A percentile compares a stretch with the other conserved stretches of the same genome.
Conservation (phyloP, 2,329 filamentous ascomycete species). For the Colletotrichum sp. region DNA sequence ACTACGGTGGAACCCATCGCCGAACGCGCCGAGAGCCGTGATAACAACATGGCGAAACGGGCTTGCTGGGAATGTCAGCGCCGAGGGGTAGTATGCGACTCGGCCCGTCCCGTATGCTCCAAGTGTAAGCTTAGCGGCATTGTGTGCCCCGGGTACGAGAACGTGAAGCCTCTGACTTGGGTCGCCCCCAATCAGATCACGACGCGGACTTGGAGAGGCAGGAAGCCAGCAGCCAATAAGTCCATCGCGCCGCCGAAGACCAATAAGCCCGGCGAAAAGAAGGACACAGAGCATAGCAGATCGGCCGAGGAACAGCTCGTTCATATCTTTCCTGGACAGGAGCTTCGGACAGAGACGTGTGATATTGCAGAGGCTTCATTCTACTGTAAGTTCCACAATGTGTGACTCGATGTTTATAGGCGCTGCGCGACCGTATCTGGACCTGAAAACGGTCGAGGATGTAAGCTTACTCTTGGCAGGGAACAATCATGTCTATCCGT, state of each 20-base stretch:
- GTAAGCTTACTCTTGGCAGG: background rate
- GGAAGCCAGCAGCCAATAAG: background rate
- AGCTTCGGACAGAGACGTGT: slow-evolving; percentile 5
- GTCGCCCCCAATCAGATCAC: slow-evolving; percentile 26
- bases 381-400: slow-evolving; percentile 7
- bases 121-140: slow-evolving; percentile 35
- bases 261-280: background rate
- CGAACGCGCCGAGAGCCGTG: background rate
- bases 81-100: slow-evolving; percentile 44
- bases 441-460: background rate
- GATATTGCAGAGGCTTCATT: background rate
- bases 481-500: background rate
- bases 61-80: slow-evolving; percentile 48
- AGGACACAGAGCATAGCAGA: accelerated
- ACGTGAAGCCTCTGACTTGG: slow-evolving; percentile 41
- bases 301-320: background rate
- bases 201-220: slow-evolving; percentile 23
- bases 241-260: background rate
- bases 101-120: slow-evolving; percentile 36
- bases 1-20: background rate
- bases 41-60: background rate
- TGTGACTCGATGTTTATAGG: background rate
- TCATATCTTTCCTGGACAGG: background rate
- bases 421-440: background rate
- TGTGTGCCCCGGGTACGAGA: slow-evolving; percentile 42